phyloP scores from a whole-genome alignment of 768 basidiomycete species.

The Leccinum subtestaceum region DNA sequence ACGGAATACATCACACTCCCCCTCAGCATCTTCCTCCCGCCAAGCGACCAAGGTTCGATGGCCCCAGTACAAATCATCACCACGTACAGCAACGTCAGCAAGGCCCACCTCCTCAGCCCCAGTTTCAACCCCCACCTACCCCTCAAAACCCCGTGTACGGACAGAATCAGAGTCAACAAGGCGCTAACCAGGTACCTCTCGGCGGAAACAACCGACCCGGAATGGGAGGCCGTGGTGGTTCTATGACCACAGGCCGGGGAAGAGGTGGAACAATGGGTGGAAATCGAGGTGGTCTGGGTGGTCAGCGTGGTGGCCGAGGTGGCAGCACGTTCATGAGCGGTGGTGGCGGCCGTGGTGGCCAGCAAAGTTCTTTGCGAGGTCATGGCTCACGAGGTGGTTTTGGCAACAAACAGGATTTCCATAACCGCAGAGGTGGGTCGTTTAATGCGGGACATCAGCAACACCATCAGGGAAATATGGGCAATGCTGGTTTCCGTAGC shows the following conservation, averaged over 20 bases:
- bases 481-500: constrained; percentile 50
- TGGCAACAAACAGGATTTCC: constrained; percentile 57
- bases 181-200: constrained; percentile 38
- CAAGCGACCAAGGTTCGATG: constrained; percentile 87
- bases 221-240: constrained; percentile 43
- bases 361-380: constrained; percentile 51
- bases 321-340: constrained; percentile 32
- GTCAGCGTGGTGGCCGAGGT: constrained; percentile 42
- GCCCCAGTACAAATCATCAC: constrained; percentile 51
- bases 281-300: constrained; percentile 44
- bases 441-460: constrained; percentile 48
- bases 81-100: constrained; percentile 43
- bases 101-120: constrained; percentile 57
- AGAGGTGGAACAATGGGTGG: constrained; percentile 51
- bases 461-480: constrained; percentile 35
- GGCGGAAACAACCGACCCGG: constrained; percentile 47
- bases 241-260: constrained; percentile 32
- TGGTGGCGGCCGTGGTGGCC: constrained; percentile 44
- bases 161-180: constrained; percentile 41
- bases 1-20: constrained; percentile 56
- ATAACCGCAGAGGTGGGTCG: constrained; percentile 63
- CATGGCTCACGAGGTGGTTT: constrained; percentile 69
- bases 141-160: constrained; percentile 30
- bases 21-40: constrained; percentile 88
- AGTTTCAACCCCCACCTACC: constrained; percentile 42